Conservation (phyloP, 2,329 filamentous ascomycete species). For the Aspergillus novoparasiticus region DNA sequence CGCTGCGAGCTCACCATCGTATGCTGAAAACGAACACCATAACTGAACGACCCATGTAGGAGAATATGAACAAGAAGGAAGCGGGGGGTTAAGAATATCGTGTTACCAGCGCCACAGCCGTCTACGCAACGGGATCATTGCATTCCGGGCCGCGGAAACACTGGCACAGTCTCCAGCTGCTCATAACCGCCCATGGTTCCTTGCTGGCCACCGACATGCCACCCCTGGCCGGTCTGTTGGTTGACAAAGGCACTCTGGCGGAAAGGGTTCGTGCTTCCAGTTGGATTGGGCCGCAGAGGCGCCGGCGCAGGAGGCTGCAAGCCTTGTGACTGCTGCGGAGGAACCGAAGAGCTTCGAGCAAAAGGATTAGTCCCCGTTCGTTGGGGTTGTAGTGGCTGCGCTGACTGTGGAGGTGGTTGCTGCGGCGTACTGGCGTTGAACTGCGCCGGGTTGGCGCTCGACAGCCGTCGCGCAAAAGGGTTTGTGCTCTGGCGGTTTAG, state of each 20-base stretch:
- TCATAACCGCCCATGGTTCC: constrained; percentile 77
- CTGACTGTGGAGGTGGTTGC: constrained; percentile 32
- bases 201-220: constrained; percentile 74
- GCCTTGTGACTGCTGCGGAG: constrained; percentile 35
- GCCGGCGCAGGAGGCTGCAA: constrained; percentile 40
- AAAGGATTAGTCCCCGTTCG: constrained; percentile 75
- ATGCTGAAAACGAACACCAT: constrained; percentile 12
- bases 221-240: constrained; percentile 82
- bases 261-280: constrained; percentile 92
- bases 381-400: constrained; percentile 48
- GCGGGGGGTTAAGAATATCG: not conserved
- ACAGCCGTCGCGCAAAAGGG: constrained; percentile 73
- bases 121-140: not conserved
- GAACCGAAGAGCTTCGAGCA: constrained; percentile 56
- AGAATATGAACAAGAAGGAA: constrained; percentile 7
- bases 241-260: constrained; percentile 88
- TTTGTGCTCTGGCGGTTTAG: constrained; percentile 73
- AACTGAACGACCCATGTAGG: constrained; percentile 7
- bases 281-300: constrained; percentile 72
- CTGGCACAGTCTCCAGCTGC: constrained; percentile 73
- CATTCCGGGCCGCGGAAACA: constrained; percentile 79
- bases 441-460: constrained; percentile 34
- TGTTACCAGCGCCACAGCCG: not conserved
- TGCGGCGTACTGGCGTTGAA: constrained; percentile 27
- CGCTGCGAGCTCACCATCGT: constrained; percentile 18